Percentiles rank a stretch among this genome's conserved stretches.
Conservation (phyloP, 2,329 filamentous ascomycete genomes). For the Uncinocarpus reesii region DNA sequence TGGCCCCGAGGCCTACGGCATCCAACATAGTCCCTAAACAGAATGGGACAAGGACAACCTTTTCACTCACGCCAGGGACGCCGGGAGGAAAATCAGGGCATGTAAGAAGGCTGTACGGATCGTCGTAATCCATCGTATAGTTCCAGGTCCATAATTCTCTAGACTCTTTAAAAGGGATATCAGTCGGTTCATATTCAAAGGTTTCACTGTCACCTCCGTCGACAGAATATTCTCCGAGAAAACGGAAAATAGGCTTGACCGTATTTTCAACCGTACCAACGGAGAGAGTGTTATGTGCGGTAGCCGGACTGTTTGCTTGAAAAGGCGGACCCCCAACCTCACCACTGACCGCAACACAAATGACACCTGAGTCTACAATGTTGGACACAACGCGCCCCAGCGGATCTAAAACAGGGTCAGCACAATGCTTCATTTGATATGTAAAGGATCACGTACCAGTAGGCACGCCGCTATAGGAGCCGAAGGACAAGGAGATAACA, state of each 20-base stretch:
- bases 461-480: constrained; percentile 27
- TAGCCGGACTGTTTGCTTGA: constrained; percentile 12
- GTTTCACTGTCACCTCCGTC: not conserved
- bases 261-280: constrained; percentile 14
- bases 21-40: constrained; percentile 8
- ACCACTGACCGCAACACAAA: constrained; percentile 10
- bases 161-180: not conserved
- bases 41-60: constrained; percentile 9
- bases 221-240: constrained; percentile 8
- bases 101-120: constrained; percentile 7
- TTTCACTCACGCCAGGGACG: not conserved
- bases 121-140: constrained; percentile 5
- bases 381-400: constrained; percentile 6
- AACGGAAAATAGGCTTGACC: constrained; percentile 8
- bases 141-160: constrained; percentile 5
- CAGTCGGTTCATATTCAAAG: constrained; percentile 12
- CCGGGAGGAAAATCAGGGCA: constrained; percentile 7
- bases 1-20: constrained; percentile 4
- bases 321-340: constrained; percentile 9
- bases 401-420: constrained; percentile 7
- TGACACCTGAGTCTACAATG: constrained; percentile 9
- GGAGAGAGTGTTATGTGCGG: not conserved
- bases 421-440: not conserved
- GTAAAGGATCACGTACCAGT: constrained; percentile 15
- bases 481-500: constrained; percentile 32